Conservation (phyloP, 2,329 filamentous ascomycete genomes). For the Cytospora leucostoma region DNA sequence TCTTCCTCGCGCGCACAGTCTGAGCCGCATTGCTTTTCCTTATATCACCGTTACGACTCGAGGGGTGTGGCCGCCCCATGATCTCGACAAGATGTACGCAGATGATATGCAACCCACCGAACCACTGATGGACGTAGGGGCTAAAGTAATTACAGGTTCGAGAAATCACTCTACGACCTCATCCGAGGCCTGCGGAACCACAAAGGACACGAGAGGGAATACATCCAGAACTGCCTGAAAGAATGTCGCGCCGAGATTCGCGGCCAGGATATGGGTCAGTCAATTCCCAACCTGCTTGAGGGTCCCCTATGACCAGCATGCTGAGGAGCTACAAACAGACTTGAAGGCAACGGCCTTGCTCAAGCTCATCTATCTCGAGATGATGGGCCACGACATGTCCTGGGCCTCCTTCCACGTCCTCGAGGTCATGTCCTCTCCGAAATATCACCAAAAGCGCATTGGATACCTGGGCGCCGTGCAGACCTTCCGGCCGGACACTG, state of each 20-base stretch:
- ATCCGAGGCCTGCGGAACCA: slow-evolving; percentile 94
- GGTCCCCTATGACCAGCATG: background rate
- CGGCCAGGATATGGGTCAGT: slow-evolving; percentile 85
- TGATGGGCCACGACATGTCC: slow-evolving; percentile 99
- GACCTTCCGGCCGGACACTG: slow-evolving; percentile 92
- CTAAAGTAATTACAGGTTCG: slow-evolving; percentile 71
- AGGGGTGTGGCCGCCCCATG: slow-evolving; percentile 13
- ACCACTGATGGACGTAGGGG: background rate
- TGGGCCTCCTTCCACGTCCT: slow-evolving; percentile 98
- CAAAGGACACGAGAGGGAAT: slow-evolving; percentile 92
- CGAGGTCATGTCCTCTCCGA: slow-evolving; percentile 96
- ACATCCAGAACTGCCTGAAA: slow-evolving; percentile 88
- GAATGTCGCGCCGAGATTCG: slow-evolving; percentile 94
- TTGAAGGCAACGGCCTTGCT: slow-evolving; percentile 94
- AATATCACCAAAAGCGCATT: slow-evolving; percentile 92
- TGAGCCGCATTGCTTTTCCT: slow-evolving; percentile 12
- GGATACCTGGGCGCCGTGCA: slow-evolving; percentile 95
- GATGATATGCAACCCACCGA: background rate
- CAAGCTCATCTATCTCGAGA: slow-evolving; percentile 96
- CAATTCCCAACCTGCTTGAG: slow-evolving; percentile 9
- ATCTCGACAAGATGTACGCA: slow-evolving; percentile 32
- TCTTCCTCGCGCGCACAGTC: slow-evolving; percentile 9
- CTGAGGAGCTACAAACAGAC: slow-evolving; percentile 52
- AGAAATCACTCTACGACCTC: slow-evolving; percentile 98
- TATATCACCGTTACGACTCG: slow-evolving; percentile 2